These are phyloP conservation scores for Cylindrodendrum hubeiense DNA, from an alignment of 2,329 filamentous ascomycete genomes.

Conservation along the genomic window DNA sequence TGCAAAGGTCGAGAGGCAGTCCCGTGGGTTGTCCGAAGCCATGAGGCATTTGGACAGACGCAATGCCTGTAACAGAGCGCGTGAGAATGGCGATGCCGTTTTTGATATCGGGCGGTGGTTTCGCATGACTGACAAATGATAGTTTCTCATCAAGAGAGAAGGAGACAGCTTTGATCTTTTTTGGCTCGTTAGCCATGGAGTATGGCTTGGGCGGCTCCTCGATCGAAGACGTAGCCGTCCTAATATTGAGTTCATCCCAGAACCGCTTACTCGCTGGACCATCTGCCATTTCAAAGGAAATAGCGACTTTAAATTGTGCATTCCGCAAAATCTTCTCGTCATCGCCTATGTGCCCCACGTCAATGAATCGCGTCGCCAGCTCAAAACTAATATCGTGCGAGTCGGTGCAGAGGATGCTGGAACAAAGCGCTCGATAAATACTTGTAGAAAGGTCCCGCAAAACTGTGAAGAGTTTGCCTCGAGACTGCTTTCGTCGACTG, in stretches of 20 bases:
- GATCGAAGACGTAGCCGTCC: background rate
- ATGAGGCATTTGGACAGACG: background rate
- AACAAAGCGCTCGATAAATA: constrained; percentile 26
- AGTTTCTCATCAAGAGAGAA: background rate
- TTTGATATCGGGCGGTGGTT: background rate
- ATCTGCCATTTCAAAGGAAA: constrained; percentile 17
- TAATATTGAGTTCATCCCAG: background rate
- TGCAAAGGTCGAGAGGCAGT: constrained; percentile 15
- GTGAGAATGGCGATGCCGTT: background rate
- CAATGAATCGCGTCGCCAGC: background rate
- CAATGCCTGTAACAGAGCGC: background rate
- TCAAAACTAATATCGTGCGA: constrained; percentile 18
- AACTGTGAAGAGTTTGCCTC: constrained; percentile 17
- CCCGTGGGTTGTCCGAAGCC: fast-evolving
- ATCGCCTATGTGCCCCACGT: background rate
- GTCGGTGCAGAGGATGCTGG: constrained; percentile 21
- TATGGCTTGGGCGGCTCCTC: background rate
- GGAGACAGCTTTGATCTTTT: background rate
- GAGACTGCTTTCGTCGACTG: constrained; percentile 14
- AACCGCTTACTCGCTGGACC: background rate
- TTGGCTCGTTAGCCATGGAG: background rate
- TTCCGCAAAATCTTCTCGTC: background rate
- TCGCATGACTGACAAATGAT: background rate
- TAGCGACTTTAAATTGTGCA: constrained; percentile 18
- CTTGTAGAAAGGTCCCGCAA: constrained; percentile 21